Base-by-base conservation (phyloP, 768 basidiomycete species). In the Tylopilus vinaceipallidus region DNA sequence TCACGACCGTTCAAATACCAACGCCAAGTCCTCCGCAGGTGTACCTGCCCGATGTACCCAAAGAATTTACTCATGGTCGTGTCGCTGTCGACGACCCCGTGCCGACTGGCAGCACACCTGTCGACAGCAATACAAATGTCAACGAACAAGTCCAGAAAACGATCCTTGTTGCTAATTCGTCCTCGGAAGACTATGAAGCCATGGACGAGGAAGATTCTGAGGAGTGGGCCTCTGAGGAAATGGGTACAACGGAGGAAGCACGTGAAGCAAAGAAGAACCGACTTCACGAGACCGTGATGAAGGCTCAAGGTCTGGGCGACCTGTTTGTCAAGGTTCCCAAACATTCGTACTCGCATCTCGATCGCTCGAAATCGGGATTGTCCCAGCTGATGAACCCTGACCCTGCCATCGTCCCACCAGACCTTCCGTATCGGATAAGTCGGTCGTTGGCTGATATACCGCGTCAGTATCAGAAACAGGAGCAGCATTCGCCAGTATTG, bases 301-400 rank as follows among this genome's bases (percentile, higher is more conserved):
- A 88, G 61, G 81, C 74, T 2, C 78, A 80, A 59, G 76, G 81
- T 16, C 79, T 84, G 56, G 76, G 79, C 26, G 86, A 91, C 12
- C 73, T 91, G 73, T 81, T 80, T 46, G 75, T 78, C 53, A 90
- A 91, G 68, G 74, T 83, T 13, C 87, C 86, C 1, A 75, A 79
- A 43, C 69, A 77, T 24, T 85, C 82, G 27, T 87, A 86, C 61
- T 77, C 79, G 45, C 81, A 81, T 52, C 66, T 77, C 63, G 81
- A 65, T 60, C 81, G 67, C 45, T 71, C 76, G 10, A 67, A 71
- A 40, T 78, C 77, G 9, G 88, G 88, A 4, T 69, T 90, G 46
- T 80, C 80, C 23, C 81, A 81, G 64, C 68, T 91, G 37, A 75
- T 91, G 74, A 84, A 90, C 54, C 89, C 88, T 1, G 78, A 85